Conservation (phyloP, 352 stramenopile species). For the Pythium aristosporum region DNA sequence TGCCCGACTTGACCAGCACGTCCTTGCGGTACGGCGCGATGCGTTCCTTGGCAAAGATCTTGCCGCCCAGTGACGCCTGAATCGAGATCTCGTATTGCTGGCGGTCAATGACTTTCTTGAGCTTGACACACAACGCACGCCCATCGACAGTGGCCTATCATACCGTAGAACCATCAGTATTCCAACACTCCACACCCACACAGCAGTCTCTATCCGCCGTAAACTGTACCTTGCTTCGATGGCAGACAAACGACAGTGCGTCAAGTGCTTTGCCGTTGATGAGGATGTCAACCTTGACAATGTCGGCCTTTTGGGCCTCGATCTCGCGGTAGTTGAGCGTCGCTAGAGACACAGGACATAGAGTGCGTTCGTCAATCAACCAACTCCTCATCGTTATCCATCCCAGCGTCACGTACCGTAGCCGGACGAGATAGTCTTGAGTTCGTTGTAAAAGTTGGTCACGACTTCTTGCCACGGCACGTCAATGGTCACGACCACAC, state of each 20-base stretch:
- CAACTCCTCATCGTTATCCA: background rate
- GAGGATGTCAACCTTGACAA: conserved; percentile 94
- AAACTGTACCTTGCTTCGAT: conserved; percentile 56
- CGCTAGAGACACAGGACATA: conserved; percentile 31
- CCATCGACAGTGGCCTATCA: conserved; percentile 65
- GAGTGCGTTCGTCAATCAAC: background rate
- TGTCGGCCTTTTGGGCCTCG: conserved; percentile 89
- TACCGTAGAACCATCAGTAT: background rate
- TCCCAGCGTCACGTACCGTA: conserved; percentile 66
- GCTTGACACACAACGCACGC: conserved; percentile 91
- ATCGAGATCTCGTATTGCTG: conserved; percentile 99
- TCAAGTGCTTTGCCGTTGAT: conserved; percentile 96
- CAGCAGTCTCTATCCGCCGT: background rate
- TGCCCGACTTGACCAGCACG: conserved; percentile 94
- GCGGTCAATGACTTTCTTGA: conserved; percentile 95
- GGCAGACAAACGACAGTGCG: conserved; percentile 96
- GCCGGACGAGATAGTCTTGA: conserved; percentile 95
- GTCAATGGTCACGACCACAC: conserved; percentile 92
- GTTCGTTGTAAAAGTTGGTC: conserved; percentile 98
- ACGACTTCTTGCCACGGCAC: conserved; percentile 99
- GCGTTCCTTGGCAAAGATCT: conserved; percentile 96
- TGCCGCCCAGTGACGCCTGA: conserved; percentile 94
- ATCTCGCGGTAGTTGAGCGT: conserved; percentile 94
- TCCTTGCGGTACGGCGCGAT: conserved; percentile 97
- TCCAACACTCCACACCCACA: background rate